Conservation (phyloP, 2,329 filamentous ascomycete genomes). For the Mariannaea elegans region DNA sequence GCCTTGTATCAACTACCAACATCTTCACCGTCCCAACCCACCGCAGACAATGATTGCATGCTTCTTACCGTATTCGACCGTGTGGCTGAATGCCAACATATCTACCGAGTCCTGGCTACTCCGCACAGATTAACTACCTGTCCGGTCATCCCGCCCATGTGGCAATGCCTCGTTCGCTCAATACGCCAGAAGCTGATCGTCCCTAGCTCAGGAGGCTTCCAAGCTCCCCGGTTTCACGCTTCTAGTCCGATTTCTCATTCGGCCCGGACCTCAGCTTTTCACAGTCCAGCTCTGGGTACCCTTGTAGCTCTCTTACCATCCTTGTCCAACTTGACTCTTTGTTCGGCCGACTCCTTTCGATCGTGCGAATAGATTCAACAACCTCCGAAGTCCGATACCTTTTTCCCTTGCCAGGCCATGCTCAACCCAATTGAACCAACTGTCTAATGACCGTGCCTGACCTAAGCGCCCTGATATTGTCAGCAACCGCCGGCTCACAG, state of each 20-base stretch:
- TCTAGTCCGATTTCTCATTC: background rate
- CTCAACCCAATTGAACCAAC: too few species aligned
- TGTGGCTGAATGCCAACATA: too few species aligned
- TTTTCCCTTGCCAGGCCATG: too few species aligned
- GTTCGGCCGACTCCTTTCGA: background rate
- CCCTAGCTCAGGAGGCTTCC: background rate
- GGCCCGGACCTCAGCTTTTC: constrained; percentile 13
- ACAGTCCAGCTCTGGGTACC: constrained; percentile 1
- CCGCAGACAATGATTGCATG: too few species aligned
- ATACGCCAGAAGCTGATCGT: background rate
- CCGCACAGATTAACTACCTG: too few species aligned
- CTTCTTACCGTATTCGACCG: too few species aligned
- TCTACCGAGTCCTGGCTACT: too few species aligned
- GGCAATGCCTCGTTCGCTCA: background rate
- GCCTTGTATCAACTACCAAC: too few species aligned
- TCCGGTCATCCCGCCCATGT: too few species aligned
- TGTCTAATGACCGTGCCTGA: too few species aligned
- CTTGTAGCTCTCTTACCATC: background rate
- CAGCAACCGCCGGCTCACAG: background rate
- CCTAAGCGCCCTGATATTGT: too few species aligned
- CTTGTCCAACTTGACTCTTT: background rate
- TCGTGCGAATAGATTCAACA: background rate
- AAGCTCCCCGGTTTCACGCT: background rate
- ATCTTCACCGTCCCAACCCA: too few species aligned
- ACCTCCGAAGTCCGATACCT: background rate